These are phyloP conservation scores for Cordyceps farinosa DNA, from an alignment of 2,329 filamentous ascomycete species.

Conservation along the genomic window DNA sequence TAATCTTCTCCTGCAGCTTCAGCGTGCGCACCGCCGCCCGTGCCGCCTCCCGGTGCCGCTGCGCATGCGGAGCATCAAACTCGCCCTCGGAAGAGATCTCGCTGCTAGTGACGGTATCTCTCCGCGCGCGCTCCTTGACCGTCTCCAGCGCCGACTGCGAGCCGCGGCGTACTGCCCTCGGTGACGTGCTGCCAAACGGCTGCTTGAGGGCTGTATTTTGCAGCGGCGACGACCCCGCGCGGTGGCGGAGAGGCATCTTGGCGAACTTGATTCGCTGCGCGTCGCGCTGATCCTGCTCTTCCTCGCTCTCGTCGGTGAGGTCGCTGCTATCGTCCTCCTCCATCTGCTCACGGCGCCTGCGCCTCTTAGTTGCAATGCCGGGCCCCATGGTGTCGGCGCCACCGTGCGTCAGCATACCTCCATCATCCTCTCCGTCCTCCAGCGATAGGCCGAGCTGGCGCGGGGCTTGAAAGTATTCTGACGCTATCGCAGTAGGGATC, in stretches of 20 bases:
- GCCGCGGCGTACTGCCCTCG: constrained; percentile 54
- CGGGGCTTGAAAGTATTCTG: constrained; percentile 77
- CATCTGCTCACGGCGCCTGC: constrained; percentile 66
- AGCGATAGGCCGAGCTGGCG: constrained; percentile 60
- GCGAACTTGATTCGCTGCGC: constrained; percentile 92
- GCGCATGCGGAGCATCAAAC: constrained; percentile 63
- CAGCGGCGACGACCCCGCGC: constrained; percentile 84
- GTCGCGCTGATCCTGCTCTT: constrained; percentile 69
- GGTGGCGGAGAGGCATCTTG: constrained; percentile 85
- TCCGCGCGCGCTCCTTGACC: constrained; percentile 63
- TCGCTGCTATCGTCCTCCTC: constrained; percentile 86
- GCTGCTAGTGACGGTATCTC: constrained; percentile 77
- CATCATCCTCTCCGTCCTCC: constrained; percentile 69
- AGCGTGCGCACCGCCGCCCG: constrained; percentile 49
- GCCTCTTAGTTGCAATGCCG: constrained; percentile 62
- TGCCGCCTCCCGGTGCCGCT: constrained; percentile 59
- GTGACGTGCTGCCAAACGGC: constrained; percentile 45
- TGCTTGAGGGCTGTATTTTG: constrained; percentile 62
- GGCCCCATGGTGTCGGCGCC: constrained; percentile 66
- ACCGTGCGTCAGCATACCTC: constrained; percentile 66
- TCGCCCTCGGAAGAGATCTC: constrained; percentile 83
- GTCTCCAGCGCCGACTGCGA: constrained; percentile 70
- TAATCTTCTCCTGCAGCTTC: constrained; percentile 37
- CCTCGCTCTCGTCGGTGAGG: constrained; percentile 78
- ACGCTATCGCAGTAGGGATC: constrained; percentile 76